A percentile compares a stretch with the other conserved stretches of the same genome.
Conservation (phyloP, 163 green algal genomes). For the Prototheca stagnorum region DNA sequence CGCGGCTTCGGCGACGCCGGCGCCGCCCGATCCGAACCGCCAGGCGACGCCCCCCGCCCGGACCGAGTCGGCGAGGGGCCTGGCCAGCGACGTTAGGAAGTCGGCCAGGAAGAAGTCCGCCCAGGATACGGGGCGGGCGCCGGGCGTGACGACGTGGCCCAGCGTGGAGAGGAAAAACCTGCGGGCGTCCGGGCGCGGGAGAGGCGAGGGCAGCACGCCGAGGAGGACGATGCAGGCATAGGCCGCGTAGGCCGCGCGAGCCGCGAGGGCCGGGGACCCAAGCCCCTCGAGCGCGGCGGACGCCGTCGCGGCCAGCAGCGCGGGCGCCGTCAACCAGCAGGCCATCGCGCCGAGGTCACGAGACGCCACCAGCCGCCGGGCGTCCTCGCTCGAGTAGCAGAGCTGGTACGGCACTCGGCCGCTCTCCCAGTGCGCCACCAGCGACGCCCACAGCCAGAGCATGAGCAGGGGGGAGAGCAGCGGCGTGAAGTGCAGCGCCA, state of each 20-base stretch:
- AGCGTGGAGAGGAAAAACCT: conserved; percentile 54
- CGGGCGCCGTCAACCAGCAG: neutral
- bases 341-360: conserved; percentile 29
- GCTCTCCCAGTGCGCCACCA: conserved; percentile 39
- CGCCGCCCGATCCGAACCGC: conserved; percentile 27
- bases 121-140: conserved; percentile 53
- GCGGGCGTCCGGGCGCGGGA: conserved; percentile 16
- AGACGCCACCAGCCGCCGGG: conserved; percentile 27
- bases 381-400: conserved; percentile 45
- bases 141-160: conserved; percentile 42
- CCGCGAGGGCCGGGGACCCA: neutral
- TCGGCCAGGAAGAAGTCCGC: conserved; percentile 80
- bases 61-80: too few species aligned
- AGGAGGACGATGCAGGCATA: conserved; percentile 25
- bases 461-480: conserved; percentile 46
- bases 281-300: neutral
- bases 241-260: conserved; percentile 19
- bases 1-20: neutral
- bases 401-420: conserved; percentile 40
- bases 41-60: conserved; percentile 48
- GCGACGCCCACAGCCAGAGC: conserved; percentile 58
- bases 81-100: conserved; percentile 65
- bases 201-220: conserved; percentile 12
- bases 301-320: neutral
- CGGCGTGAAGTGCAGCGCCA: conserved; percentile 27